A percentile compares a stretch with the other conserved stretches of the same genome.
Conservation (phyloP, 768 basidiomycete genomes). For the Heimioporus sp. region DNA sequence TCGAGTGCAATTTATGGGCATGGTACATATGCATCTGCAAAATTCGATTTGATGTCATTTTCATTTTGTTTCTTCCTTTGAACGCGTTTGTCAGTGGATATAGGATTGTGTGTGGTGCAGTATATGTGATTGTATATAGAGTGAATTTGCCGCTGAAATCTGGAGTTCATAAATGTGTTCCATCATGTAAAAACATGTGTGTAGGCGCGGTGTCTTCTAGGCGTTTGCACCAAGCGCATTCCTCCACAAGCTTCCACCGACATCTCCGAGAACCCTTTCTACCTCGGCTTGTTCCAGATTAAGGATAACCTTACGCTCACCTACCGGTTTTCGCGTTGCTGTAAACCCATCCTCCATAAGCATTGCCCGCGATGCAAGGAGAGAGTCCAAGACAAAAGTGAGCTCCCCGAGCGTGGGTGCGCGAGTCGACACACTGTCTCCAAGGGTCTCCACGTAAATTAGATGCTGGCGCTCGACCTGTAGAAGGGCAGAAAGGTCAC, state of each 20-base stretch:
- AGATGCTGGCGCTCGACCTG: constrained; percentile 78
- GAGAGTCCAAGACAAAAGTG: constrained; percentile 64
- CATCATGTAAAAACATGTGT: too few relatives aligned
- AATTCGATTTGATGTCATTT: constrained; percentile 4
- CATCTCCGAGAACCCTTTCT: constrained; percentile 79
- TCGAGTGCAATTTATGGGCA: constrained; percentile 12
- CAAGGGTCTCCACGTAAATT: constrained; percentile 63
- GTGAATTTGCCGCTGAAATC: background rate
- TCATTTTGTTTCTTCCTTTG: constrained; percentile 1
- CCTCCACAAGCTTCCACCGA: constrained; percentile 71
- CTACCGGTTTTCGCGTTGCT: constrained; percentile 52
- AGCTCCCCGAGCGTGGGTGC: constrained; percentile 66
- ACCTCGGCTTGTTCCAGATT: constrained; percentile 84
- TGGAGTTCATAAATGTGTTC: background rate
- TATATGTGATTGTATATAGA: background rate
- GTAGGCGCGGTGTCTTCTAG: background rate
- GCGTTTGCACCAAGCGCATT: constrained; percentile 35
- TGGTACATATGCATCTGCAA: constrained; percentile 1
- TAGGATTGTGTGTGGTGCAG: constrained; percentile 3
- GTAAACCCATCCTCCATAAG: constrained; percentile 64
- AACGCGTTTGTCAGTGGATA: constrained; percentile 10
- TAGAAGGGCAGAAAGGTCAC: background rate
- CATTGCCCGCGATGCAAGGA: constrained; percentile 76
- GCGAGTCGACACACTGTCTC: constrained; percentile 53
- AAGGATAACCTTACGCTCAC: constrained; percentile 72